These are phyloP conservation scores for Candida chauliodis DNA, from an alignment of 805 yeast genomes.

Conservation along the genomic window DNA sequence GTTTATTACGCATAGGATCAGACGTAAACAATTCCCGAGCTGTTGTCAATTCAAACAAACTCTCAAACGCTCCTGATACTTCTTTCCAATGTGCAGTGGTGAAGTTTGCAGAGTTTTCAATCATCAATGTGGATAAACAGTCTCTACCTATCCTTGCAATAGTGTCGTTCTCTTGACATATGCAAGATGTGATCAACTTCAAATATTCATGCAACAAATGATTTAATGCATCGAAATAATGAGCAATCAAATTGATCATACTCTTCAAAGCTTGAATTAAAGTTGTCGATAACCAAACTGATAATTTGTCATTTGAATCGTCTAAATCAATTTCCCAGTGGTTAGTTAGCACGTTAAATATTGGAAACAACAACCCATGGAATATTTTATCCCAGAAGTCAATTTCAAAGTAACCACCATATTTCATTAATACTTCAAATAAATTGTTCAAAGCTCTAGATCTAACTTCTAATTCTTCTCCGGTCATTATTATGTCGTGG, in stretches of 20 bases:
- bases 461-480: constrained; percentile 91
- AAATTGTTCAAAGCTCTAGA: constrained; percentile 79
- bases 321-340: constrained; percentile 60
- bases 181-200: constrained; percentile 76
- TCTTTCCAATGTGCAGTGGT: constrained; percentile 68
- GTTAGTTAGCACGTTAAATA: constrained; percentile 73
- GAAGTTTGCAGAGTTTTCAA: constrained; percentile 71
- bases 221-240: constrained; percentile 74
- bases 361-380: constrained; percentile 78
- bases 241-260: constrained; percentile 77
- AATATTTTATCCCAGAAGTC: constrained; percentile 84
- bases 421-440: constrained; percentile 75
- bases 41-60: constrained; percentile 75
- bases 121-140: constrained; percentile 74
- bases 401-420: constrained; percentile 72
- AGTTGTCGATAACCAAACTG: constrained; percentile 96
- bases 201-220: constrained; percentile 76
- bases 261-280: constrained; percentile 91
- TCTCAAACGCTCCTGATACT: constrained; percentile 60
- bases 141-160: constrained; percentile 92
- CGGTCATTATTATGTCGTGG: constrained; percentile 87
- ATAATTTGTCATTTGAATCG: constrained; percentile 74
- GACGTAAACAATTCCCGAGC: constrained; percentile 77
- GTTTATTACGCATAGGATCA: constrained; percentile 40
- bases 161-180: constrained; percentile 95